A percentile compares a stretch with the other conserved stretches of the same genome.
Conservation (phyloP, 768 basidiomycete genomes). For the Mycena vitilis region DNA sequence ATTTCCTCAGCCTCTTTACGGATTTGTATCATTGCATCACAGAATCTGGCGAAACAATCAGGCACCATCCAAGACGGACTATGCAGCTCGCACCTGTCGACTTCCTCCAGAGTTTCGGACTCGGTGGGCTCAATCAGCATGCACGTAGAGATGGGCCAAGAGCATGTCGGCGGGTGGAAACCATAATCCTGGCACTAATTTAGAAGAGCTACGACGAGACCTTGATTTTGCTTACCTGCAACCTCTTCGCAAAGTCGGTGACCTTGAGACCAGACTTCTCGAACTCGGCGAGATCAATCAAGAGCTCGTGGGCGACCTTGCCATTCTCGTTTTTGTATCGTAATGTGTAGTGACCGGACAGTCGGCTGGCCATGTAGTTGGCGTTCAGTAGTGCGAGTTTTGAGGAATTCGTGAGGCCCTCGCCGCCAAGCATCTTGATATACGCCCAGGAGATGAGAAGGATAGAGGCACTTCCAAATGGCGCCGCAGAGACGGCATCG, state of each 20-base stretch:
- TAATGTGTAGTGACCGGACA: constrained; percentile 85
- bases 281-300: constrained; percentile 96
- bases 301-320: constrained; percentile 93
- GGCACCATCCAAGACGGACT: constrained; percentile 4
- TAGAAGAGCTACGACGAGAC: neutral
- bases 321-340: constrained; percentile 92
- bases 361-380: constrained; percentile 95
- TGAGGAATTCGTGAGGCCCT: constrained; percentile 87
- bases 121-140: constrained; percentile 99
- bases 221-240: constrained; percentile 69
- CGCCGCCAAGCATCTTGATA: constrained; percentile 99
- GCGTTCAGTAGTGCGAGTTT: constrained; percentile 92
- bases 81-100: constrained; percentile 71
- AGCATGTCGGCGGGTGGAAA: constrained; percentile 97
- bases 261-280: constrained; percentile 93
- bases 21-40: constrained; percentile 98
- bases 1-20: constrained; percentile 92
- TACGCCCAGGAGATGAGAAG: constrained; percentile 98
- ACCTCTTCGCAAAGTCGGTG: constrained; percentile 94
- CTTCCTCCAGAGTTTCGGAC: constrained; percentile 92
- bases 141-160: constrained; percentile 97
- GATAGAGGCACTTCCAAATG: constrained; percentile 95
- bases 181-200: constrained; percentile 76
- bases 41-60: constrained; percentile 71
- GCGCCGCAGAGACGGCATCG: constrained; percentile 89